phyloP scores from a whole-genome alignment of 2,329 filamentous ascomycete species.

The Cytospora piceae region DNA sequence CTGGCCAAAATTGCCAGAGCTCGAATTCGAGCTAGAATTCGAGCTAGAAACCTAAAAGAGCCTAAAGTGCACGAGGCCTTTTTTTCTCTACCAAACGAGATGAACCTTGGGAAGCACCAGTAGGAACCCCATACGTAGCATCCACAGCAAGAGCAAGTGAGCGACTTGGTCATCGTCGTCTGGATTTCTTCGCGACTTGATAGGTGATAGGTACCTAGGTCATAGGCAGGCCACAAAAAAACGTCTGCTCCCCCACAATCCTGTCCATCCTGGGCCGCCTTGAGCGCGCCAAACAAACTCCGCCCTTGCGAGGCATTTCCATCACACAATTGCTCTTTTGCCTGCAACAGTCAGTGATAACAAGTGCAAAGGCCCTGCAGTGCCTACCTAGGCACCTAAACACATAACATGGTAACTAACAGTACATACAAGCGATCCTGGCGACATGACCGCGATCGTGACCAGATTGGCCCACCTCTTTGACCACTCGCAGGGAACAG shows the following conservation, averaged over 20 bases:
- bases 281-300: slow-evolving; percentile 2
- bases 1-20: neutral
- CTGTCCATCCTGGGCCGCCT: slow-evolving; percentile 3
- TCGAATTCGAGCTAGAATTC: neutral
- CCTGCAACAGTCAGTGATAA: neutral
- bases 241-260: neutral
- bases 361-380: no score
- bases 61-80: neutral
- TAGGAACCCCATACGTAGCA: slow-evolving; percentile 16
- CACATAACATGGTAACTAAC: no score
- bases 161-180: slow-evolving; percentile 13
- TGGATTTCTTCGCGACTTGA: neutral
- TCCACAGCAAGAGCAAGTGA: neutral
- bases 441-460: neutral
- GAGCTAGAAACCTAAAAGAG: neutral
- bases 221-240: neutral
- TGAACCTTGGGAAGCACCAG: slow-evolving; percentile 15
- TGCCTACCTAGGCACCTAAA: no score
- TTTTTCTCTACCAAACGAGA: slow-evolving; percentile 7
- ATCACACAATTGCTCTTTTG: slow-evolving; percentile 1
- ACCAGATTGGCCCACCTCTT: slow-evolving; percentile 5
- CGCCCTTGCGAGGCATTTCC: slow-evolving; percentile 7
- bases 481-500: slow-evolving; percentile 3
- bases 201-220: no score
- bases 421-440: neutral